Evolutionary conservation across 73 alveolate species (phyloP).

Genomic region (Symbiodinium pilosum): DNA sequence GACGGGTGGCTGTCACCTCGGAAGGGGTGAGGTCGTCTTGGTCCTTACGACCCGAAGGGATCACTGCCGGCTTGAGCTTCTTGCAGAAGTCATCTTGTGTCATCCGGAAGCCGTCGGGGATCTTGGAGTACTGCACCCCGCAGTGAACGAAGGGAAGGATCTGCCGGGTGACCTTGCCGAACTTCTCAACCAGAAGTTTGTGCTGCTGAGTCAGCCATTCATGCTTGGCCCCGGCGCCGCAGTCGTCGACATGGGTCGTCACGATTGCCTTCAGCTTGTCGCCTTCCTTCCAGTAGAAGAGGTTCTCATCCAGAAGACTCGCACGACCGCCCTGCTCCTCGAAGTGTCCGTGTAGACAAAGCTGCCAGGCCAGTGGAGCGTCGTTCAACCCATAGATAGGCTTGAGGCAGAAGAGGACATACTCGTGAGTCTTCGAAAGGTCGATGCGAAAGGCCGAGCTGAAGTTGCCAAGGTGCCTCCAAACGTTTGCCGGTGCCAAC

Average conservation of each 20-base stretch:
- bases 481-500: neutral
- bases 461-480: neutral
- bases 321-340: neutral
- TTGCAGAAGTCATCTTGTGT: neutral
- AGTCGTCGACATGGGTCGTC: neutral
- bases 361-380: slow-evolving; percentile 34
- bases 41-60: neutral
- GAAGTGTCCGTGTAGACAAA: neutral
- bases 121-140: neutral
- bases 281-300: neutral
- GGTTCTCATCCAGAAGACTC: neutral
- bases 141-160: neutral
- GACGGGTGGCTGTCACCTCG: neutral
- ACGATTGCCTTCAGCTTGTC: neutral
- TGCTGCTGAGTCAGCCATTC: neutral
- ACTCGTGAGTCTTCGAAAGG: no score
- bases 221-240: neutral
- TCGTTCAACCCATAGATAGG: neutral
- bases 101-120: neutral
- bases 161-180: neutral
- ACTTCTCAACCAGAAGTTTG: neutral
- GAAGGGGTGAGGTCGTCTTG: neutral
- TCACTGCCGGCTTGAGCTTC: neutral
- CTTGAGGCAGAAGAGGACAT: neutral
- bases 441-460: neutral